Evolutionary conservation across 345 rosid species (phyloP), one percentile per base, ranked within the genome.

Genomic region (Rhizophora mangle): DNA sequence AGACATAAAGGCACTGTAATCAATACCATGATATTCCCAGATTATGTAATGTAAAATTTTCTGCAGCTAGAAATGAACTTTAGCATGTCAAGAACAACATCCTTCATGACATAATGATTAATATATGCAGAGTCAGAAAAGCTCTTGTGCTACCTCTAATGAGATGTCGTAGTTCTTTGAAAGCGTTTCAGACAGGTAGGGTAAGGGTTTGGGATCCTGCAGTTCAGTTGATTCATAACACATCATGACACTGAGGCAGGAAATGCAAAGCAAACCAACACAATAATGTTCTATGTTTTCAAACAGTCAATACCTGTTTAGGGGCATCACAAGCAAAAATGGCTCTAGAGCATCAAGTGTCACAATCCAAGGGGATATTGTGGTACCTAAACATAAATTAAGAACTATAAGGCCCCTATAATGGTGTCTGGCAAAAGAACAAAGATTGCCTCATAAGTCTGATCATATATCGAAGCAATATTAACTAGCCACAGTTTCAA

Each of bases 281-380:
- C 27, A 2, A 60, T 58, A 32, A 65, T 34, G 62, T 54, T 49
- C 37, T 6, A 21, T 84, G 83, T 59, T 39, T 21, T 20, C 18
- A 62, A 70, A 67, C 37, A 69, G 56, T 16, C 8, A 34, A 43
- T 75, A 95, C 99, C 94, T 92, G 97, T 71, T 86, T 81, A 52
- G 96, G 92, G 67, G 96, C 90, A 70, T 84, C 84, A 76, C 90
- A 86, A 21, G 90, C 89, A 72, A 95, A 72, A 95, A 95, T 75
- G 93, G 91, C 72, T 90, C 87, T 8, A 95, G 85, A 68, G 98
- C 99, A 69, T 95, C 98, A 63, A 95, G 85, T 27, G 98, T 88
- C 74, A 95, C 99, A 78, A 92, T 92, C 99, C 99, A 95, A 72
- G 99, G 98, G 37, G 99, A 95, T 78, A 92, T 43, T 0, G 99